Evolutionary conservation across 257 asterid species (phyloP), one percentile per base, ranked within the genome.

Genomic region (Solanum sitiens): DNA sequence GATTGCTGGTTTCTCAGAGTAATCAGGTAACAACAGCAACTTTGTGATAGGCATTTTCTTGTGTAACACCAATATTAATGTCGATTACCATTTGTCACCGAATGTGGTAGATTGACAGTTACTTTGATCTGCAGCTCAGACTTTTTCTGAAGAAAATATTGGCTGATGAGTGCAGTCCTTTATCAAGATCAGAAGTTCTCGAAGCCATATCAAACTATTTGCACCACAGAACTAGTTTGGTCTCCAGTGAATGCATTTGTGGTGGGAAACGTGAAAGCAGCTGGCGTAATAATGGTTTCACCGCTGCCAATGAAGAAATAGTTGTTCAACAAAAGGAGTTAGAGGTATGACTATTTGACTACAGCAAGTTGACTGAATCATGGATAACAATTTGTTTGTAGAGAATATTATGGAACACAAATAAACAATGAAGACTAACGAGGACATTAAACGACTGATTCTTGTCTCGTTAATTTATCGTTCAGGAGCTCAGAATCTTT

Each of bases 161-260:
- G 90, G 85, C 83, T 18, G 88, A 87, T 67, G 95, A 93, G 71
- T 63, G 94, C 88, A 86, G n/a, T 87, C 87, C 94, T 87, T 91
- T 70, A 56, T 90, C 97, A 88, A 95, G 91, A 88, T 88, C 92
- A 23, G 94, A 90, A 89, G 91, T 94, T 75, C 90, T 94, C 20
- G 93, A 93, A 88, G 90, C 94, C 86, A 92, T 96, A 89, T 89
- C 95, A n/a, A 92, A 92, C 83, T 95, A 94, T 93, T 91, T 96
- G 45, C 90, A 86, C 87, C 92, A 93, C 91, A 94, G 95, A 87
- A 91, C 93, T 23, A 93, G 91, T 88, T 86, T 93, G 70, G 95
- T 91, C 74, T 93, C 96, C 83, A 94, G 86, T 39, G 93, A 94
- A 89, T 96, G 99, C 89, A 89, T 91, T 87, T 96, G 99, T 89